A percentile compares a stretch with the other conserved stretches of the same genome.
Evolutionary conservation across 2,329 filamentous ascomycete species (phyloP).

Genomic region (Pestalotiopsis sp.): DNA sequence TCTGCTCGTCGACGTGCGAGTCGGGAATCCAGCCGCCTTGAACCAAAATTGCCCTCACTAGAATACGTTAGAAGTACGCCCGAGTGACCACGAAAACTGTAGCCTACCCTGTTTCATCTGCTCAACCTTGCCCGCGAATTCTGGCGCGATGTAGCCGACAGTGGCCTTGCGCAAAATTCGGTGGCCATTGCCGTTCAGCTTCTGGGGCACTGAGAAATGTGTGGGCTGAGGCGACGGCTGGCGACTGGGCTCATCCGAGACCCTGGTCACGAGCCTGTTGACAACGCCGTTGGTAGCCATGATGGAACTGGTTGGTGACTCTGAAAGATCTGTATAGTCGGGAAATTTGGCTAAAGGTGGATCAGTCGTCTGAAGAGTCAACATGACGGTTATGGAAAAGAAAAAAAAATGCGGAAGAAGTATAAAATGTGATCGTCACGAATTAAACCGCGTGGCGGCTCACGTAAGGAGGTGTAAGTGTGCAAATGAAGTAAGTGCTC

Average conservation of each 20-base stretch:
- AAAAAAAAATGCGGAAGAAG: neutral
- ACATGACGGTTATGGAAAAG: slow-evolving; percentile 26
- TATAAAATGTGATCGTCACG: neutral
- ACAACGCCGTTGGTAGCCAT: slow-evolving; percentile 37
- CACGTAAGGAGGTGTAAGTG: neutral
- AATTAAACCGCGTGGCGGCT: neutral
- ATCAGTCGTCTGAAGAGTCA: slow-evolving; percentile 45
- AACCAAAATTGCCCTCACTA: slow-evolving; percentile 77
- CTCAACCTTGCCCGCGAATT: slow-evolving; percentile 88
- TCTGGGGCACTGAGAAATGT: slow-evolving; percentile 74
- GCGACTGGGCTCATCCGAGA: slow-evolving; percentile 53
- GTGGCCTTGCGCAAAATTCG: slow-evolving; percentile 84
- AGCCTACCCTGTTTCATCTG: slow-evolving; percentile 80
- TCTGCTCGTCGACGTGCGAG: slow-evolving; percentile 81
- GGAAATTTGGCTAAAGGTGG: slow-evolving; percentile 45
- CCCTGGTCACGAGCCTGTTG: slow-evolving; percentile 43
- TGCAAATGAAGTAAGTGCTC: neutral
- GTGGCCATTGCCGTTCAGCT: slow-evolving; percentile 61
- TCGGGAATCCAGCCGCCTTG: slow-evolving; percentile 85
- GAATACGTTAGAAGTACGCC: neutral
- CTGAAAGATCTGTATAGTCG: slow-evolving; percentile 44
- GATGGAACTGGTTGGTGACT: slow-evolving; percentile 29
- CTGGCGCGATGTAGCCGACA: slow-evolving; percentile 91
- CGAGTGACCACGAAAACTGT: slow-evolving; percentile 34
- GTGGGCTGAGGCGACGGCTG: slow-evolving; percentile 87